A percentile compares a stretch with the other conserved stretches of the same genome.
Conservation (phyloP, 345 rosid species). For the Pugionium cornutum region DNA sequence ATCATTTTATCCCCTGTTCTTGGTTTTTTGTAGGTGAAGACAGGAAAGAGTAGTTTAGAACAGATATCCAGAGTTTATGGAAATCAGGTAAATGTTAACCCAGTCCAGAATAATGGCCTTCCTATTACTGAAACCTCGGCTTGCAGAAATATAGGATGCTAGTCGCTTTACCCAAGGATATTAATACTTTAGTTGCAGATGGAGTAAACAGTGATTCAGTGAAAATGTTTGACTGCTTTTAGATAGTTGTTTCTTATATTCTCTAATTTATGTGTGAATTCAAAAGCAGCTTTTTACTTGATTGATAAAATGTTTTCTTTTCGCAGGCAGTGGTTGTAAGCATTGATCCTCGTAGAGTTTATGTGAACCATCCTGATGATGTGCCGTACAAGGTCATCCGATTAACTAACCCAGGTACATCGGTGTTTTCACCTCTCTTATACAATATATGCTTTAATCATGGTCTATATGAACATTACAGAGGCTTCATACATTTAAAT, state of each 20-base stretch:
- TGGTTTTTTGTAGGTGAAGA: slow-evolving; percentile 56
- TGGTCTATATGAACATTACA: neutral
- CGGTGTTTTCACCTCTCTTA: slow-evolving; percentile 15
- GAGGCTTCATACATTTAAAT: neutral
- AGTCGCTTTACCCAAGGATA: slow-evolving; percentile 9
- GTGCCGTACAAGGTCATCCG: slow-evolving; percentile 66
- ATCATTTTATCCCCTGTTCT: slow-evolving; percentile 5
- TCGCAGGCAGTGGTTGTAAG: slow-evolving; percentile 97
- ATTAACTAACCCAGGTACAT: slow-evolving; percentile 70
- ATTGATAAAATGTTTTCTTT: slow-evolving; percentile 21
- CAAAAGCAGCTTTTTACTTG: slow-evolving; percentile 2
- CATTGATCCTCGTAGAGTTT: slow-evolving; percentile 92
- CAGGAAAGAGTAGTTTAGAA: slow-evolving; percentile 89
- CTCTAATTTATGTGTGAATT: neutral
- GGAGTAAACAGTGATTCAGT: slow-evolving; percentile 10
- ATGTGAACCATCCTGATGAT: slow-evolving; percentile 66
- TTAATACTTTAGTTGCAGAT: slow-evolving; percentile 19
- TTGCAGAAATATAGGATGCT: slow-evolving; percentile 1
- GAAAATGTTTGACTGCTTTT: neutral
- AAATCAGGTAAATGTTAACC: slow-evolving; percentile 66
- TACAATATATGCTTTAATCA: slow-evolving; percentile 3
- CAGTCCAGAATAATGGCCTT: slow-evolving; percentile 13
- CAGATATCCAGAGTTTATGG: slow-evolving; percentile 95
- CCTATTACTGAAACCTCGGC: neutral
- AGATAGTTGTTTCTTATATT: slow-evolving; percentile 10